phyloP scores from a whole-genome alignment of 345 rosid species.

The Triadica sebifera region DNA sequence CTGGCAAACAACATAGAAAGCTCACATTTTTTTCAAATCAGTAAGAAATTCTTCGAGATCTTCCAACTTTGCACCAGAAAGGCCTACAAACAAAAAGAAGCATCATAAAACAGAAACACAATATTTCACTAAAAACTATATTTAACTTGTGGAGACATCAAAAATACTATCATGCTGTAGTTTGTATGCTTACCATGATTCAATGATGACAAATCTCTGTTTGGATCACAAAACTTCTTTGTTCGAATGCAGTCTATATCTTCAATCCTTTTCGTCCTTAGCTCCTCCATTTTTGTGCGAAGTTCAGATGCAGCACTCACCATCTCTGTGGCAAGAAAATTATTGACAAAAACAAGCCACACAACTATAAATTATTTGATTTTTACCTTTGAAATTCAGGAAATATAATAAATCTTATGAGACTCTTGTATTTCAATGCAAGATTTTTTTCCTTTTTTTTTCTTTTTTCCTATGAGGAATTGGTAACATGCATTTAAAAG shows the following conservation, averaged over 20 bases:
- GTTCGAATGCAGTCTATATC: constrained; percentile 22
- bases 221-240: constrained; percentile 36
- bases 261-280: constrained; percentile 37
- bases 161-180: constrained; percentile 9
- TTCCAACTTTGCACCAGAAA: constrained; percentile 43
- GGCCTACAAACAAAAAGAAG: constrained; percentile 31
- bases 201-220: constrained; percentile 25
- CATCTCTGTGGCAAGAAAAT: constrained; percentile 53
- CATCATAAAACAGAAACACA: neutral
- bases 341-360: neutral
- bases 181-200: constrained; percentile 36
- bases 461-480: neutral
- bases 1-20: neutral
- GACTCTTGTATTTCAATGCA: too few relatives aligned
- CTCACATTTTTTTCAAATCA: constrained; percentile 50
- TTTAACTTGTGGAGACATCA: neutral
- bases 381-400: neutral
- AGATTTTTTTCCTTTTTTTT: neutral
- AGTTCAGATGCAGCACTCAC: constrained; percentile 54
- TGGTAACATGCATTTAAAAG: neutral
- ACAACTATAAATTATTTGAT: neutral
- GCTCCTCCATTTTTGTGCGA: constrained; percentile 40
- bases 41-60: constrained; percentile 54
- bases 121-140: neutral
- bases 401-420: neutral